Evolutionary conservation across 2,329 filamentous ascomycete genomes (phyloP), one percentile per base, ranked within the genome.

Genomic region (Fusarium protoensiforme): DNA sequence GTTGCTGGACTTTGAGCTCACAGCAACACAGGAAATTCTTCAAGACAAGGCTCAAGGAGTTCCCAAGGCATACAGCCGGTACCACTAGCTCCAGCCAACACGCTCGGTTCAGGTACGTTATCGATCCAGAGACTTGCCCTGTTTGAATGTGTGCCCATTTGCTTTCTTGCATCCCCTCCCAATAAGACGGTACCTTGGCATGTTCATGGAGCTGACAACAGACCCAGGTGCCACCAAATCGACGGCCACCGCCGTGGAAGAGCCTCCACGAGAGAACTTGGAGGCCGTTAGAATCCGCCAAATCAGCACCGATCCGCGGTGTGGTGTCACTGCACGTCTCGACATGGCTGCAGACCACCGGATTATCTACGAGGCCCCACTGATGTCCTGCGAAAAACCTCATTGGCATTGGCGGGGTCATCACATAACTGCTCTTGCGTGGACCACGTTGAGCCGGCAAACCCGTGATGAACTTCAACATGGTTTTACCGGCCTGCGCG

Each of bases 321-420:
- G 16, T 7, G 80, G 80, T 11, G 46, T 81, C 8, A 78, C 76
- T 60, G 73, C 75, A 6, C 39, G 1, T 0, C 56, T 7, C 1
- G n/a, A 73, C 7, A 43, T 79, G 11, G 27, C 27, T 5, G n/a
- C 11, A 6, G 22, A 56, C 22, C 29, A 63, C 18, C 59, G 2
- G 2, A 74, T 81, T 31, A 73, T 79, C 13, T 1, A 22, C 14
- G 71, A 81, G 41, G 18, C 4, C 5, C 75, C 77, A 18, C 24
- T 60, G 9, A 31, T 81, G 16, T 64, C 53, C 8, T 77, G 76
- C 46, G 5, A 53, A 11, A 20, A 60, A 57, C 13, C 48, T 74
- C 13, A 35, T 20, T 3, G 11, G 27, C 5, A 14, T n/a, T 31
- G 48, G 18, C 18, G 27, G n/a, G 4, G 18, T 14, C 18, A 29